Percentiles rank a stretch among this genome's conserved stretches.
Evolutionary conservation across 2,329 filamentous ascomycete genomes (phyloP).

Genomic region (Cercospora sesami): DNA sequence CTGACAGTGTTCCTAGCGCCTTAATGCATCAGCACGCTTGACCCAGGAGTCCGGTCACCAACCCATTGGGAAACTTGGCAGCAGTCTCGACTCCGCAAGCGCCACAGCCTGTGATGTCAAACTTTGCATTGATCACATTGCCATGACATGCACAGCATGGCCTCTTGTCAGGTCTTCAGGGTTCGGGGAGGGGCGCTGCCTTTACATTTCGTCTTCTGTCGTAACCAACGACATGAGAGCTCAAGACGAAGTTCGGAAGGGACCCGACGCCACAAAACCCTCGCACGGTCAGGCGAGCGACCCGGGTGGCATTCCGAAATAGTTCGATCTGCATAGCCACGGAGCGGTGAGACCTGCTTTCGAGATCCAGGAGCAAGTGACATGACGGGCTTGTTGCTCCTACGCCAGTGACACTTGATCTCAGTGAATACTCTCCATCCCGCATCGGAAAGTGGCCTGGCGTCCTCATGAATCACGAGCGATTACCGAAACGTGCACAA

Average conservation of each 20-base stretch:
- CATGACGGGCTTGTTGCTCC: not conserved
- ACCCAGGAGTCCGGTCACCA: conserved; percentile 3
- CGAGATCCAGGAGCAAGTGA: not conserved
- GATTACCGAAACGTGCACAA: not conserved
- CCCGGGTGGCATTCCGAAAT: not conserved
- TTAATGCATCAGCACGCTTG: conserved; percentile 10
- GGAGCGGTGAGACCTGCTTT: conserved; percentile 5
- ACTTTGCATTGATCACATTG: not conserved
- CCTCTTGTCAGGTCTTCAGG: not conserved
- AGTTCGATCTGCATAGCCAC: conserved; percentile 2
- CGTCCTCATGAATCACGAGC: not conserved
- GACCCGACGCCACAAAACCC: conserved; percentile 19
- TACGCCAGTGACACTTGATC: not conserved
- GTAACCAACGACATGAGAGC: not conserved
- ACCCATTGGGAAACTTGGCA: conserved; percentile 2
- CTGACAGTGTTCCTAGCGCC: conserved; percentile 19
- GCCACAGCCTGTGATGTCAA: not conserved
- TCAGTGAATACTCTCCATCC: not conserved
- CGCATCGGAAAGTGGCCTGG: not conserved
- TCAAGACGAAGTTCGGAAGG: not conserved
- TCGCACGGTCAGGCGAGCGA: conserved; percentile 14
- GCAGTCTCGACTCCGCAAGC: not conserved
- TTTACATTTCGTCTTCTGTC: conserved; percentile 2
- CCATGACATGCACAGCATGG: not conserved
- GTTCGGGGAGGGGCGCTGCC: not conserved